phyloP scores from a whole-genome alignment of 2,329 filamentous ascomycete species.

The Xenoacremonium recifei region DNA sequence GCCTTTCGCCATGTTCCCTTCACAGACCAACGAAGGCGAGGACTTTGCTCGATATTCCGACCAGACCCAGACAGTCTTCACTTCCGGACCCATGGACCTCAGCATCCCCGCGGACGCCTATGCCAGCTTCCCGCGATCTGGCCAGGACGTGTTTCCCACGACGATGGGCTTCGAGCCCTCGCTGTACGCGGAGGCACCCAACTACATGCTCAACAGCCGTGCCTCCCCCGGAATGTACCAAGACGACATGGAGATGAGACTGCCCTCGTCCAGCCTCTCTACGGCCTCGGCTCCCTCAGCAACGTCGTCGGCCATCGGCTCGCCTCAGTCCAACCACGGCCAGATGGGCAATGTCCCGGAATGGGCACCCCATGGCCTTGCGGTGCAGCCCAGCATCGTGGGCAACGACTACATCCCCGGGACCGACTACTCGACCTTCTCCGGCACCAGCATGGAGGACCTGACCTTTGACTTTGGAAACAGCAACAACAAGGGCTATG shows the following conservation, averaged over 20 bases:
- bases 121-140: conserved; percentile 36
- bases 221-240: conserved; percentile 48
- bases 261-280: conserved; percentile 58
- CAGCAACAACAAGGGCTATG: conserved; percentile 45
- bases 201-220: conserved; percentile 45
- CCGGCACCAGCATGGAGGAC: conserved; percentile 49
- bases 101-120: conserved; percentile 47
- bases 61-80: conserved; percentile 31
- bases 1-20: conserved; percentile 26
- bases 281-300: conserved; percentile 62
- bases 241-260: conserved; percentile 50
- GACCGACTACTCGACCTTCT: conserved; percentile 54
- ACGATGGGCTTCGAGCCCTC: conserved; percentile 44
- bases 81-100: conserved; percentile 46
- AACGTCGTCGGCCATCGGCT: conserved; percentile 65
- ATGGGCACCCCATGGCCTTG: conserved; percentile 55
- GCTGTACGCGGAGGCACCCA: conserved; percentile 46
- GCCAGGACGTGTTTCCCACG: conserved; percentile 32
- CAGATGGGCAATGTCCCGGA: conserved; percentile 57
- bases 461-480: conserved; percentile 49
- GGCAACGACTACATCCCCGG: conserved; percentile 54
- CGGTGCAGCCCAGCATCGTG: conserved; percentile 63
- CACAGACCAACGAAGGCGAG: conserved; percentile 30
- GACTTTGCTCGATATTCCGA: conserved; percentile 48
- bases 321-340: conserved; percentile 61